Percentiles rank a stretch among this genome's conserved stretches.
Conservation (phyloP, 495 filamentous ascomycete species). For the Hypomontagnella submonticulosa region DNA sequence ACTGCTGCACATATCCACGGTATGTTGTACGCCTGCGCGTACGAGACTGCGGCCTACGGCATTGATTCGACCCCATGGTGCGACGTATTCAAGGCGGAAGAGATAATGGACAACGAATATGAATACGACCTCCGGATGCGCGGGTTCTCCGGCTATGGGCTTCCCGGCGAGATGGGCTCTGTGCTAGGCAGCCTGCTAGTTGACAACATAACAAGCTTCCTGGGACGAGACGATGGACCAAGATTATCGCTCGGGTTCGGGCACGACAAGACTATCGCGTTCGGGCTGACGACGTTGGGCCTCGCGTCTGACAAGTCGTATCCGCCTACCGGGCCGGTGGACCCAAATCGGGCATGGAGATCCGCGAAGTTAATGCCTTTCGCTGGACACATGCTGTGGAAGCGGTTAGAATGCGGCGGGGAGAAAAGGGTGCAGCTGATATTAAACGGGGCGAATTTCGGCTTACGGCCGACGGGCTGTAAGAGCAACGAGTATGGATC, state of each 20-base stretch:
- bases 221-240: constrained; percentile 5
- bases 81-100: constrained; percentile 19
- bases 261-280: constrained; percentile 35
- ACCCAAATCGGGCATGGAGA: constrained; percentile 28
- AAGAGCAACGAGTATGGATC: constrained; percentile 32
- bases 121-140: constrained; percentile 36
- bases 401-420: constrained; percentile 17
- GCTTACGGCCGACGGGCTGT: constrained; percentile 21
- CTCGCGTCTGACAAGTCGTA: constrained; percentile 28
- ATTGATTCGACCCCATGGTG: constrained; percentile 36
- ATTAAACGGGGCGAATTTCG: constrained; percentile 33
- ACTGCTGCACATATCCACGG: constrained; percentile 21
- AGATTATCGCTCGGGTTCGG: constrained; percentile 31
- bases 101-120: constrained; percentile 31
- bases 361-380: constrained; percentile 31
- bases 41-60: constrained; percentile 24
- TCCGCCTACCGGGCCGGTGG: constrained; percentile 15
- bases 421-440: constrained; percentile 26
- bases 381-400: constrained; percentile 33
- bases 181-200: constrained; percentile 28
- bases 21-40: constrained; percentile 38
- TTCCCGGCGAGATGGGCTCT: constrained; percentile 29
- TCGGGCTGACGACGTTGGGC: constrained; percentile 32
- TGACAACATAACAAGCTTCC: constrained; percentile 27
- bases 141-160: constrained; percentile 25